phyloP scores from a whole-genome alignment of 75 land plant genomes.

The Pinus taeda region DNA sequence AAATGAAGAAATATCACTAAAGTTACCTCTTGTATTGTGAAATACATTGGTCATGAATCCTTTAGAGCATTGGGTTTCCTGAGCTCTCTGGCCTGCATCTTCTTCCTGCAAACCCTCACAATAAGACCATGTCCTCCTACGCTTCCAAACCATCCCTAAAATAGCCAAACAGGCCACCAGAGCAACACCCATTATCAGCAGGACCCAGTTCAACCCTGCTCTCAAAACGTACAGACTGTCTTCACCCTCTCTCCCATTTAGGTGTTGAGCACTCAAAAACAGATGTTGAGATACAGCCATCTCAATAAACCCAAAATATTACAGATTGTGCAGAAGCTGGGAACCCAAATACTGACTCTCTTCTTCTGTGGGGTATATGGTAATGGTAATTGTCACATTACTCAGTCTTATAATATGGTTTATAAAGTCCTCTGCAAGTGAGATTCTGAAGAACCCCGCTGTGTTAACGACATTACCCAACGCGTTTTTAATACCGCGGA shows the following conservation, averaged over 20 bases:
- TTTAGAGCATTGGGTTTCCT: slow-evolving; percentile 11
- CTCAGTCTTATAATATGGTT: no score
- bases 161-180: background rate
- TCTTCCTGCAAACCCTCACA: slow-evolving; percentile 10
- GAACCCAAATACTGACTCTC: no score
- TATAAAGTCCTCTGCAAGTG: no score
- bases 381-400: no score
- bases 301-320: background rate
- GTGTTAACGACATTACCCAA: no score
- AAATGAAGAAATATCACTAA: no score
- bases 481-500: no score
- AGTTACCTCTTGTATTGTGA: no score
- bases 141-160: background rate
- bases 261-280: background rate
- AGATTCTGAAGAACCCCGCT: no score
- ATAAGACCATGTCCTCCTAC: background rate
- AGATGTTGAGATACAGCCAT: background rate
- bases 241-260: background rate
- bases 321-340: background rate
- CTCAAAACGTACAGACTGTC: no score
- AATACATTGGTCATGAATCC: no score
- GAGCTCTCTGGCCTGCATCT: slow-evolving; percentile 23
- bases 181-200: background rate
- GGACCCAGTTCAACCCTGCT: background rate
- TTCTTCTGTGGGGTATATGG: no score